These are phyloP conservation scores for Rutidosis leptorrhynchoides DNA, from an alignment of 129 eudicot genomes.

Conservation along the genomic window DNA sequence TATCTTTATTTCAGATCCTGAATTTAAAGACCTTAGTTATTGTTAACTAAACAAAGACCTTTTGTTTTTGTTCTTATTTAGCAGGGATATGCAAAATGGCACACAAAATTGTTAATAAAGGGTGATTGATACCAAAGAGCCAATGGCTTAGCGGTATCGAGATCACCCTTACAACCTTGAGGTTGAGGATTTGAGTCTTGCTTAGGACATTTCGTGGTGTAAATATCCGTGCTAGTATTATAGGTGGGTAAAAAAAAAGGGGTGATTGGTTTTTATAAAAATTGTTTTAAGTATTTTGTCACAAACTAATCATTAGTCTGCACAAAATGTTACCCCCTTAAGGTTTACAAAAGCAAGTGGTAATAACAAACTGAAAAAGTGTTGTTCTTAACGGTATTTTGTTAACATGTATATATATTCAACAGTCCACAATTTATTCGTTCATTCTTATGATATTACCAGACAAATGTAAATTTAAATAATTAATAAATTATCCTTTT, in stretches of 20 bases:
- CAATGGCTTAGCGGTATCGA: no score
- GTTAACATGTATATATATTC: not conserved
- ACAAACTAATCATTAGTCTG: not conserved
- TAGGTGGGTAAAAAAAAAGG: no score
- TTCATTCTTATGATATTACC: constrained; percentile 11
- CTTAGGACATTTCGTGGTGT: no score
- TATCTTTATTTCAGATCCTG: not conserved
- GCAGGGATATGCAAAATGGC: not conserved
- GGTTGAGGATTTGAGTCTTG: no score
- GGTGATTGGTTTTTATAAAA: not conserved
- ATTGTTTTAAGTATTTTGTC: not conserved
- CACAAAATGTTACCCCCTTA: not conserved
- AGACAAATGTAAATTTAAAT: not conserved
- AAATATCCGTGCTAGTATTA: no score
- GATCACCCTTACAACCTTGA: no score
- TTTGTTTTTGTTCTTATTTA: not conserved
- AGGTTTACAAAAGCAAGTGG: not conserved
- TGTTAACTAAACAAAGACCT: not conserved
- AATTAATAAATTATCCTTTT: not conserved
- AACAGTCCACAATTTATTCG: not conserved
- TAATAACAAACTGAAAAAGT: not conserved
- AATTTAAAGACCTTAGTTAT: constrained; percentile 8
- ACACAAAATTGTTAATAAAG: not conserved
- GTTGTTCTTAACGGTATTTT: not conserved
- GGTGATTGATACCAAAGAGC: not conserved